Evolutionary conservation across 1,284 basidiomycete species (phyloP).

Genomic region (Caloboletus firmus): DNA sequence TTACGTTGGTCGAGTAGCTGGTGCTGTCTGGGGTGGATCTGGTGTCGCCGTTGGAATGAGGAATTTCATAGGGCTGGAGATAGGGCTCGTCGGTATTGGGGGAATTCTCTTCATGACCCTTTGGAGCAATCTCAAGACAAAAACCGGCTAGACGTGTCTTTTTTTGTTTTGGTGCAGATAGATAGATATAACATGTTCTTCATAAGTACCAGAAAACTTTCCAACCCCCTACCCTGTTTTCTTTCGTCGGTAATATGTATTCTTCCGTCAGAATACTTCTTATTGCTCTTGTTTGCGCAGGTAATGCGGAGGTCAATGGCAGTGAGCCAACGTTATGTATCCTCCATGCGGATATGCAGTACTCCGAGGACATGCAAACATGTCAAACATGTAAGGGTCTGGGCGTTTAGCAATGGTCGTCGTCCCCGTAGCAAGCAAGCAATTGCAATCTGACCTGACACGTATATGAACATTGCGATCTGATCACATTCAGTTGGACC

Average conservation of each 20-base stretch:
- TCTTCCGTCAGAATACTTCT: too few relatives aligned
- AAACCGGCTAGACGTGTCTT: slow-evolving; percentile 45
- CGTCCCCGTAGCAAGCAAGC: not conserved
- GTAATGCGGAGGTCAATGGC: too few relatives aligned
- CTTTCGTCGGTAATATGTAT: too few relatives aligned
- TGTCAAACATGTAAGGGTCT: not conserved
- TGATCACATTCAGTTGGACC: too few relatives aligned
- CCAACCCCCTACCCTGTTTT: too few relatives aligned
- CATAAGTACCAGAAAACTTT: too few relatives aligned
- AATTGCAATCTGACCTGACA: too few relatives aligned
- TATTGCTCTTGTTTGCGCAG: too few relatives aligned
- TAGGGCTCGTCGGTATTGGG: slow-evolving; percentile 61
- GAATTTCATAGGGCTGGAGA: slow-evolving; percentile 60
- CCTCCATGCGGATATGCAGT: not conserved
- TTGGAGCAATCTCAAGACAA: slow-evolving; percentile 67
- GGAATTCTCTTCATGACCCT: slow-evolving; percentile 51
- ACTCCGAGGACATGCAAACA: not conserved
- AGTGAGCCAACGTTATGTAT: not conserved
- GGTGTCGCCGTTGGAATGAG: slow-evolving; percentile 66
- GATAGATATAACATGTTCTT: too few relatives aligned
- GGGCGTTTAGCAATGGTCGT: not conserved
- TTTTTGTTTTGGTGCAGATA: not conserved
- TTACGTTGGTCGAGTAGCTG: slow-evolving; percentile 59
- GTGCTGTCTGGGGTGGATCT: slow-evolving; percentile 67
- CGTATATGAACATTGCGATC: too few relatives aligned